Conservation (phyloP, 805 yeast species). For the Wickerhamomyces rabaulensis region DNA sequence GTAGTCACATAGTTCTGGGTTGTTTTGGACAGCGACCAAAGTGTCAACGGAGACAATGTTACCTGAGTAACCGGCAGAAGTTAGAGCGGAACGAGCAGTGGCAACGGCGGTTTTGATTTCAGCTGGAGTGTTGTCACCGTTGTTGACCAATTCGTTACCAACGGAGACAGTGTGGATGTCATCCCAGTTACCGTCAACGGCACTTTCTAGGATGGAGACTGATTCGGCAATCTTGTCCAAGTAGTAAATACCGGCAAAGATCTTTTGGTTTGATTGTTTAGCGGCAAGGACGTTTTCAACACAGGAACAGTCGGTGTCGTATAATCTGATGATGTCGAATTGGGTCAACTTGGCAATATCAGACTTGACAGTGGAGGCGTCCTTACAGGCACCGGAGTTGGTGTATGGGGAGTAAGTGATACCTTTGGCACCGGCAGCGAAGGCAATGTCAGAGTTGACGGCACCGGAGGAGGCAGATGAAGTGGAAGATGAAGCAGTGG, state of each 20-base stretch:
- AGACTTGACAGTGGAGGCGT: slow-evolving; percentile 37
- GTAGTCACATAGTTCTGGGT: slow-evolving; percentile 47
- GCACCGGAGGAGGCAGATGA: slow-evolving; percentile 29
- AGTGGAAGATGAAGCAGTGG: slow-evolving; percentile 22
- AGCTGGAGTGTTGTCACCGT: slow-evolving; percentile 40
- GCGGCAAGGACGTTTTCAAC: slow-evolving; percentile 47
- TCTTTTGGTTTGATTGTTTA: slow-evolving; percentile 41
- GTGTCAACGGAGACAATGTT: slow-evolving; percentile 60
- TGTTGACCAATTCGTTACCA: slow-evolving; percentile 87
- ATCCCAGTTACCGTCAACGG: slow-evolving; percentile 51
- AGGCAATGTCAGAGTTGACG: slow-evolving; percentile 20
- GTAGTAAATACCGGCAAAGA: slow-evolving; percentile 57
- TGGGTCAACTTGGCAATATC: slow-evolving; percentile 42
- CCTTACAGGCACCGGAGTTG: slow-evolving; percentile 49
- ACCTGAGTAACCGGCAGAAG: slow-evolving; percentile 47
- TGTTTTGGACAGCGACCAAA: slow-evolving; percentile 49
- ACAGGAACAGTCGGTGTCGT: slow-evolving; percentile 58
- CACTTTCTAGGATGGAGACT: slow-evolving; percentile 37
- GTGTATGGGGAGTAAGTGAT: slow-evolving; percentile 65
- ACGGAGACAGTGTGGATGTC: slow-evolving; percentile 65
- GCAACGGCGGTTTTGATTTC: slow-evolving; percentile 43
- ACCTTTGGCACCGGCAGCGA: slow-evolving; percentile 44
- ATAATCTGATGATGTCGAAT: slow-evolving; percentile 51
- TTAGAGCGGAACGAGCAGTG: slow-evolving; percentile 41
- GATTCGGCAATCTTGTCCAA: slow-evolving; percentile 38